Base-by-base conservation (phyloP, 768 basidiomycete genomes). In the Kwoniella sp. region DNA sequence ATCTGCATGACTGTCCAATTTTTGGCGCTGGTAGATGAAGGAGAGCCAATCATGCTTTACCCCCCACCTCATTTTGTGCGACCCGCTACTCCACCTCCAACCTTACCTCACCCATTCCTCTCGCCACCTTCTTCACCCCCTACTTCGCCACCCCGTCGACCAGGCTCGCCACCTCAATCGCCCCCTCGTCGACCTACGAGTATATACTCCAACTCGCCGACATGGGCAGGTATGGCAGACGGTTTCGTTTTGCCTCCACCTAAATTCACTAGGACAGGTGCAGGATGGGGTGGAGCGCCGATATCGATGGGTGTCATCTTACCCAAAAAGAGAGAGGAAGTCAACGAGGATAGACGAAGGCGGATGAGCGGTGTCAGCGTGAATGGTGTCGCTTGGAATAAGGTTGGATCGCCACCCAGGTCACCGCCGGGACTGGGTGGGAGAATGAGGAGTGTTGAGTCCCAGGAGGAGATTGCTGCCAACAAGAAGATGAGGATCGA, bases 181-280 rank as follows among this genome's bases (percentile, higher is more conserved):
- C 57, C 50, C 22, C 61, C 65, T 21, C 54, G 48, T 46, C 65
- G 37, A 52, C 54, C 40, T 26, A 17, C 6, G 17, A 52, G 56
- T 24, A 47, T 62, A 19, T 57, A 62, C 44, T 46, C 59, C 24
- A 48, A 36, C 25, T 51, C 47, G 33, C 51, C 57, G 4, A 66
- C 53, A 30, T 74, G 72, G 72, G 65, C 57, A 17, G 65, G 72
- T 21, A 74, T 74, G 73, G 64, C 70, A 1, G 60, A 63, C 50
- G 64, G 68, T 12, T 74, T 74, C 54, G 51, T 61, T 9, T 50
- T 67, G 2, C 73, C 73, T 21, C 63, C 73, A 21, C 73, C 73
- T 1, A 63, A 67, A 21, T 73, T 73, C 55, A 47, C 61, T 1
- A 29, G 67, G 36, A 61, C 51, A 40, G 54, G 57, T 2, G 58